Percentiles rank a stretch among this genome's conserved stretches.
Evolutionary conservation across 306 rosid species (phyloP).

Genomic region (Inga laurina): DNA sequence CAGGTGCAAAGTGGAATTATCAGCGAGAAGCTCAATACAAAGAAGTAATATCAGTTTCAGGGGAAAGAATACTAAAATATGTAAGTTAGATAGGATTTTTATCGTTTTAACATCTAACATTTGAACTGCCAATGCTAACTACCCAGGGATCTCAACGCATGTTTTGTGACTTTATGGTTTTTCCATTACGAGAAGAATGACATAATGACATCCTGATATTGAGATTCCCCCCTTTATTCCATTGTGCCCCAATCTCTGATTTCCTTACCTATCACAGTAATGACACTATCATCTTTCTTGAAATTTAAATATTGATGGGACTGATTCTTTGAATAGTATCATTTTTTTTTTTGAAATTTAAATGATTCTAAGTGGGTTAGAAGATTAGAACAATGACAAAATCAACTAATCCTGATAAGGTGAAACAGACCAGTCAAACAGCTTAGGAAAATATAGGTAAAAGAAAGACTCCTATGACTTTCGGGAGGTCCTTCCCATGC

Average conservation of each 20-base stretch:
- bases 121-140: neutral
- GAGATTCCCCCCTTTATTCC: neutral
- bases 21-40: neutral
- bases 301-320: neutral
- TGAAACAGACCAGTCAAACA: neutral
- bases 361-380: neutral
- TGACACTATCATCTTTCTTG: neutral
- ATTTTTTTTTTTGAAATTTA: neutral
- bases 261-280: neutral
- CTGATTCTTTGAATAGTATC: neutral
- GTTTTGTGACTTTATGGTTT: neutral
- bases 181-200: neutral
- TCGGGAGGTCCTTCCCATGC: neutral
- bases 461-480: neutral
- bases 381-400: neutral
- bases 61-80: neutral
- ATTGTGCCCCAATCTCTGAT: neutral
- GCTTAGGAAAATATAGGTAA: neutral
- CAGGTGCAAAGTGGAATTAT: neutral
- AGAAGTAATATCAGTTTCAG: neutral
- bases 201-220: neutral
- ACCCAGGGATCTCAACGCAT: neutral
- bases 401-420: neutral
- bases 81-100: conserved; percentile 1
- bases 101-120: neutral